phyloP scores from a whole-genome alignment of 83 land plant species.

The Picea abies region DNA sequence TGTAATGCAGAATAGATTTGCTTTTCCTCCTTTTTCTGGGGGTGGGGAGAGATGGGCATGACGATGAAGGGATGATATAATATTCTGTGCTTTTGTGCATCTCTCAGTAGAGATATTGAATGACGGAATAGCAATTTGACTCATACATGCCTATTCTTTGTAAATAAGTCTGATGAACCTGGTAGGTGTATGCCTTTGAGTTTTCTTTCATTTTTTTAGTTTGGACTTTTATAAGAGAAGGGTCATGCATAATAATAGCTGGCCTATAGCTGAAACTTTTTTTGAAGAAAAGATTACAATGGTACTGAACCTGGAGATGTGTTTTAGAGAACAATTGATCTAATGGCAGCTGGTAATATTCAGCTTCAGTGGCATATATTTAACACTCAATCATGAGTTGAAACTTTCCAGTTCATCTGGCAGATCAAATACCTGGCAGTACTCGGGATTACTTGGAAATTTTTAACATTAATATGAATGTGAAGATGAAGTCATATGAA shows the following conservation, averaged over 20 bases:
- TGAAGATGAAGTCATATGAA: slow-evolving; percentile 88
- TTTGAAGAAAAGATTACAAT: background rate
- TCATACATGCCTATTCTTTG: background rate
- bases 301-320: background rate
- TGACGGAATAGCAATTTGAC: too few relatives aligned
- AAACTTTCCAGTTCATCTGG: background rate
- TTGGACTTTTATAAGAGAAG: background rate
- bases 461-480: slow-evolving; percentile 91
- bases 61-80: background rate
- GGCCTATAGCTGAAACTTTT: background rate
- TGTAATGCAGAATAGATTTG: background rate
- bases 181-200: background rate
- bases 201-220: background rate
- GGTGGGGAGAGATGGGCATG: background rate
- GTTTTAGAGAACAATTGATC: background rate
- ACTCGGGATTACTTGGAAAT: slow-evolving; percentile 96
- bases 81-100: background rate
- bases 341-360: background rate
- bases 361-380: background rate
- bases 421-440: slow-evolving; percentile 72
- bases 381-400: background rate
- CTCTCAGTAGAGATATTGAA: background rate
- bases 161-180: background rate
- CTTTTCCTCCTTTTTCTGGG: background rate
- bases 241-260: background rate